Evolutionary conservation across 2,329 filamentous ascomycete species (phyloP).

Genomic region (Ceratocystis diversiconidia): DNA sequence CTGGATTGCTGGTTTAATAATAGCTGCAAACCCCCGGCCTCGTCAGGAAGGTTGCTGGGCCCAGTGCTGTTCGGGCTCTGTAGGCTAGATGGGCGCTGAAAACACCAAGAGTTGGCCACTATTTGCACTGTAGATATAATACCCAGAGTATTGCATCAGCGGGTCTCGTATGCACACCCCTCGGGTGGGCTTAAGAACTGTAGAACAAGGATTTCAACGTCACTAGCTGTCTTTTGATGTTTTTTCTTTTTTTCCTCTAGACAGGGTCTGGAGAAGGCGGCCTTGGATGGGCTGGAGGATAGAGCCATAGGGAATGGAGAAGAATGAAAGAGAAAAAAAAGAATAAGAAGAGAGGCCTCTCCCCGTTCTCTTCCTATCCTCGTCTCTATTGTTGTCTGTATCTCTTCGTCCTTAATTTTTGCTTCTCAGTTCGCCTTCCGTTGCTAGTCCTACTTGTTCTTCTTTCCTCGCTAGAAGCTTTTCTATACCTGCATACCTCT

Average conservation of each 20-base stretch:
- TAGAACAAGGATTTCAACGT: neutral
- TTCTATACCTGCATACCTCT: neutral
- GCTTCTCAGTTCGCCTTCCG: neutral
- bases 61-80: neutral
- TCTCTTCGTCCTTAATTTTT: neutral
- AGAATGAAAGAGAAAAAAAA: neutral
- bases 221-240: constrained; percentile 6
- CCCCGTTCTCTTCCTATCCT: neutral
- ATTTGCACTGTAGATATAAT: neutral
- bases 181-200: neutral
- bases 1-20: constrained; percentile 1
- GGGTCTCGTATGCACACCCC: neutral
- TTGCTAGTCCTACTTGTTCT: no score
- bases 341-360: neutral
- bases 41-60: no score
- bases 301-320: no score
- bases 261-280: neutral
- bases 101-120: neutral
- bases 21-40: neutral
- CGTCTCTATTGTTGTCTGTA: neutral
- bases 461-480: neutral
- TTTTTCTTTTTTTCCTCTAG: neutral
- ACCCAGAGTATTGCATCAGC: neutral
- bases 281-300: neutral
- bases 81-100: neutral